Evolutionary conservation across 78 protist genomes (phyloP), one percentile per base, ranked within the genome.

Genomic region (Mantamonas sphyraenae): DNA sequence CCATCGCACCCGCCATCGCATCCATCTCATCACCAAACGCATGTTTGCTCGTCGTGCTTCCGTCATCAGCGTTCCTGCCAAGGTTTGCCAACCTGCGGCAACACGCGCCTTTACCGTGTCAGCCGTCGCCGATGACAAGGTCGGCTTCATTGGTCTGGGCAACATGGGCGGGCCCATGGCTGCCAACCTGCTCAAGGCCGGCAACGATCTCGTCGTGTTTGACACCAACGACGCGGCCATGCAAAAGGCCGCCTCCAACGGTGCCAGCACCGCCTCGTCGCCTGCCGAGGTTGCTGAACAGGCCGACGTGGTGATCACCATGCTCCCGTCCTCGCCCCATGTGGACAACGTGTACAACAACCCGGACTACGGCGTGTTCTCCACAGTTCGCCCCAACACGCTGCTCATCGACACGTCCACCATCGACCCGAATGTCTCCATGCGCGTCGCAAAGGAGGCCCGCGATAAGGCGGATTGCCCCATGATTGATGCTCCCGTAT

Each of bases 91-190:
- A n/a, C n/a, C n/a, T n/a, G n/a, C n/a, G n/a, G n/a, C n/a, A n/a
- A n/a, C n/a, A n/a, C n/a, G n/a, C n/a, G n/a, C n/a, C n/a, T n/a
- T n/a, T n/a, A n/a, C n/a, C n/a, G n/a, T n/a, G n/a, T n/a, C n/a
- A n/a, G n/a, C n/a, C n/a, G n/a, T n/a, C n/a, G n/a, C n/a, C n/a
- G n/a, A n/a, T n/a, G n/a, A n/a, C n/a, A n/a, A n/a, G n/a, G 71
- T 86, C 30, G 96, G 96, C 24, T 91, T 91, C 71, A 80, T 91
- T 40, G 96, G 96, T 35, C 77, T 91, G 17, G 96, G 96, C 43
- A 77, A 91, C 53, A 91, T 91, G 96, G 96, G 96, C 10, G 77
- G 68, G 19, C 77, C 64, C 57, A 90, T 89, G 91, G 93, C 94
- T 2, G 26, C 53, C 22, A 83, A 91, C 63, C 68, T 91, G 33